These are phyloP conservation scores for Boletus huronensis DNA, from an alignment of 768 basidiomycete genomes.

Conservation along the genomic window DNA sequence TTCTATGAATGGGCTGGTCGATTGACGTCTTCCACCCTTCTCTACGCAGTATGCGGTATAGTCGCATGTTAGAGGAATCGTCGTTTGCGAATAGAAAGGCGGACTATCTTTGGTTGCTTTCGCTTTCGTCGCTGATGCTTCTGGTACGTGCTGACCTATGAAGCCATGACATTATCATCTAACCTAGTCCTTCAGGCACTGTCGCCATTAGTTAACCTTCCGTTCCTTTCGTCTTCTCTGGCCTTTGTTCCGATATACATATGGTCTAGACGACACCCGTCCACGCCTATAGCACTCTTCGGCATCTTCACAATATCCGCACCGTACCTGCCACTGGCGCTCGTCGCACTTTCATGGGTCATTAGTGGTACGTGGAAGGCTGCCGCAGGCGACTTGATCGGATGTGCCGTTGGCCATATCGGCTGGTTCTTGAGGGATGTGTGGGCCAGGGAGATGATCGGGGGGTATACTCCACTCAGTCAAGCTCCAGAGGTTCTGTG, in stretches of 20 bases:
- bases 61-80: conserved; percentile 94
- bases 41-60: conserved; percentile 85
- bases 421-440: conserved; percentile 85
- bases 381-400: conserved; percentile 76
- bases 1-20: too few species aligned
- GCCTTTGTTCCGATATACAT: conserved; percentile 96
- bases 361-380: conserved; percentile 82
- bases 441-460: conserved; percentile 84
- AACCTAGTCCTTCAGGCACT: conserved; percentile 46
- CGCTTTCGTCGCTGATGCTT: conserved; percentile 80
- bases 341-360: conserved; percentile 84
- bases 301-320: conserved; percentile 93
- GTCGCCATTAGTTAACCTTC: conserved; percentile 86
- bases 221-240: conserved; percentile 89
- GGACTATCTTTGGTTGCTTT: conserved; percentile 93
- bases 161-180: neutral
- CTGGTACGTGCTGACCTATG: conserved; percentile 50
- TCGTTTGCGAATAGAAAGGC: conserved; percentile 88
- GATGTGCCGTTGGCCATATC: conserved; percentile 84
- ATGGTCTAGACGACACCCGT: conserved; percentile 93
- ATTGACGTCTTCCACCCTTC: neutral
- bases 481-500: conserved; percentile 70
- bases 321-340: conserved; percentile 89
- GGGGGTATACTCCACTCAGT: conserved; percentile 66
- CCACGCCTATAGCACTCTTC: conserved; percentile 93